phyloP scores from a whole-genome alignment of 73 alveolate species.

The Paramecium pentaurelia region DNA sequence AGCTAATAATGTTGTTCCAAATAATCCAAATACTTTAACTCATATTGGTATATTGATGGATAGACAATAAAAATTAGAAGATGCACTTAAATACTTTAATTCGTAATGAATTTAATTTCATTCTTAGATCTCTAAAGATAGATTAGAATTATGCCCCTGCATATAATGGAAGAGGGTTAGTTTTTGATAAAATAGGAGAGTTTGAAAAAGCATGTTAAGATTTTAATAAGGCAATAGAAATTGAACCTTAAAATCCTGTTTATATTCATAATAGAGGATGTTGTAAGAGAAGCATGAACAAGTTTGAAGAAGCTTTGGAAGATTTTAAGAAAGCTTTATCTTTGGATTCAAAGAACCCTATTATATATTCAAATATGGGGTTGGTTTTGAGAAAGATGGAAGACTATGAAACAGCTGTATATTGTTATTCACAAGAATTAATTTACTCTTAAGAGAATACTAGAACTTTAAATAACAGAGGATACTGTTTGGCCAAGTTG shows the following conservation, averaged over 20 bases:
- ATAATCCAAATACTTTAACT: conserved; percentile 86
- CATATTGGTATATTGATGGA: conserved; percentile 94
- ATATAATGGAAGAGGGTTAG: conserved; percentile 96
- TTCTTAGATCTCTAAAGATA: conserved; percentile 71
- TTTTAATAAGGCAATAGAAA: conserved; percentile 85
- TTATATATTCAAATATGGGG: conserved; percentile 94
- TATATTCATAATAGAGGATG: conserved; percentile 99
- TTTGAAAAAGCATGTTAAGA: conserved; percentile 94
- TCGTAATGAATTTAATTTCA: conserved; percentile 11
- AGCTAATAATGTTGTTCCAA: conserved; percentile 78
- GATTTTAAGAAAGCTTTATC: conserved; percentile 91
- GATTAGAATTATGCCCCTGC: conserved; percentile 92
- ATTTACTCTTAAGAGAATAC: conserved; percentile 66
- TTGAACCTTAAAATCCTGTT: conserved; percentile 88
- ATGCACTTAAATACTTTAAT: conserved; percentile 89
- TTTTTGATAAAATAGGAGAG: conserved; percentile 89
- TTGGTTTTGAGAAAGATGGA: conserved; percentile 94
- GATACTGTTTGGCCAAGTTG: conserved; percentile 93
- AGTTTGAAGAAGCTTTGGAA: conserved; percentile 77
- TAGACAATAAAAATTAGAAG: conserved; percentile 79
- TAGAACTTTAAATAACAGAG: conserved; percentile 93
- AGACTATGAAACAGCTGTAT: conserved; percentile 86
- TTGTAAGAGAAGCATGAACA: conserved; percentile 91
- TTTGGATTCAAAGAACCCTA: conserved; percentile 87
- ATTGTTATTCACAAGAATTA: conserved; percentile 87